Evolutionary conservation across 2,329 filamentous ascomycete genomes (phyloP), one percentile per base, ranked within the genome.

Genomic region (Aspergillus tamarii): DNA sequence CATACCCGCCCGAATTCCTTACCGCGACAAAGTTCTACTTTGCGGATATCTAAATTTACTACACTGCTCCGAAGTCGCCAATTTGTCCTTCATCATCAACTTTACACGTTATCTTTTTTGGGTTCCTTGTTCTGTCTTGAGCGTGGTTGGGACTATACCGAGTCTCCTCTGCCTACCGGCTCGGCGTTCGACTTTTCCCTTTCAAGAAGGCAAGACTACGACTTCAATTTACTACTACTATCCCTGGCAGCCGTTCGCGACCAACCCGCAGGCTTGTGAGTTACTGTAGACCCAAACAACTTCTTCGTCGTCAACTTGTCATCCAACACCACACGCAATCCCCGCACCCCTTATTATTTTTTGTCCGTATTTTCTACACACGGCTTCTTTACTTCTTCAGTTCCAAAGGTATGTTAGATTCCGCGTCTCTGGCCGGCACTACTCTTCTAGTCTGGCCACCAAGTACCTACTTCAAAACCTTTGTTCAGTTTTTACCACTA

Each of bases 201-300:
- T 66, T 68, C 64, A 48, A 68, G 65, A 66, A 61, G 53, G 60
- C 54, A 57, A 61, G 39, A 57, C 56, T 61, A 61, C 52, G 56
- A 61, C 64, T 64, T 65, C 66, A 34, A 64, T 64, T 60, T 30
- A 57, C 61, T 63, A 55, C 26, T 65, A 69, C 67, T 67, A 75
- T 75, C 74, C 74, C 74, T 76, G 73, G 69, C 72, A 72, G 70
- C 71, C 67, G 57, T 65, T 68, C 67, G 66, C 67, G 67, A 66
- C 66, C 65, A 67, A 56, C 56, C 58, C 57, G 68, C 62, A 28
- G 52, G 60, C 57, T 60, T 60, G 48, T 28, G 4, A 48, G 45
- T 12, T 26, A 57, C 60, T 65, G 54, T 66, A 57, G 26, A 56
- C 57, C 45, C 63, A 52, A 48, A 58, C 62, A 65, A 64, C 55